Base-by-base conservation (phyloP, 352 stramenopile genomes). In the Detonula confervacea region DNA sequence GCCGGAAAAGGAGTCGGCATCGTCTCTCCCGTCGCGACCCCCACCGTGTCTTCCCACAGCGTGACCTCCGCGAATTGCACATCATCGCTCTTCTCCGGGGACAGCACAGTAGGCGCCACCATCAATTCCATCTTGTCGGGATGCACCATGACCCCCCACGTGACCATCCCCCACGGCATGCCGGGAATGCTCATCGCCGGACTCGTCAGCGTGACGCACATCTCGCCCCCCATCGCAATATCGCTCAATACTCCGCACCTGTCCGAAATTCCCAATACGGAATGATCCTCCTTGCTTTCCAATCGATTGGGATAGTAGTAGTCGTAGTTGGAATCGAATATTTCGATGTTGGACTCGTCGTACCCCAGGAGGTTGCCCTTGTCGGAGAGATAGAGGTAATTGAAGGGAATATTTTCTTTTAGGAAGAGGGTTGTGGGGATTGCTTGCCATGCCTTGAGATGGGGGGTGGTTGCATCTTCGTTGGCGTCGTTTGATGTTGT, bases 321-420 rank as follows among this genome's bases (percentile, higher is more conserved):
- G 30, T 84, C 77, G 16, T 80, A 84, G 46, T 84, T 76, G 22
- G 63, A 77, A 70, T 84, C 77, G 44, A 77, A 84, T 25, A 84
- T 80, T 25, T 80, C 64, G n/a, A 42, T n/a, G 3, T 47, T 49
- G 0, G 24, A 5, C 16, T n/a, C 18, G 60, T 84, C 77, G 33
- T 77, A 80, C 8, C 77, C 77, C 62, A 84, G 42, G 14, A 84
- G 44, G 42, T 73, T 84, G 4, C 77, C 77, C 20, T 63, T 33
- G 1, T 27, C 12, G 20, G 77, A 65, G 3, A 84, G 49, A 11
- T 20, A 22, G 7, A 84, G 3, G 29, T 64, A 60, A 2, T 14
- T 4, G 42, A 84, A 84, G 14, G 37, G 9, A n/a, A 9, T 16
- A 11, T 30, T 49, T 5, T 24, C 12, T 11, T 59, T 11, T 3